Percentiles rank a stretch among this genome's conserved stretches.
Conservation (phyloP, 139 green algal species). For the Chlorella ohadii region DNA sequence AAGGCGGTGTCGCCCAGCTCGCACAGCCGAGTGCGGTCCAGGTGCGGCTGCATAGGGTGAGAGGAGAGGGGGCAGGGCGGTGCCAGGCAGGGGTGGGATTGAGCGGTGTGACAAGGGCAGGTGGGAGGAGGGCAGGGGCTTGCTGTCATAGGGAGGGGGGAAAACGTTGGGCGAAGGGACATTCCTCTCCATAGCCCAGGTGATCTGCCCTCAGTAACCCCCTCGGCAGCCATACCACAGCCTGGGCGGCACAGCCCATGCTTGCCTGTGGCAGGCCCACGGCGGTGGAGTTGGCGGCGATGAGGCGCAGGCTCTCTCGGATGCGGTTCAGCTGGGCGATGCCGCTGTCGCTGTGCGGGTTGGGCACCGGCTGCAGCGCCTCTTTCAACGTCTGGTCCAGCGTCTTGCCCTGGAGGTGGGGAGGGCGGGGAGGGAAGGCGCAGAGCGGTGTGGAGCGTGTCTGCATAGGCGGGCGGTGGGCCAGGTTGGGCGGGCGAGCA, state of each 20-base stretch:
- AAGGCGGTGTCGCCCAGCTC: slow-evolving; percentile 55
- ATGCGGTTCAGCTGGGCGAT: slow-evolving; percentile 75
- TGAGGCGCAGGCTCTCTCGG: slow-evolving; percentile 17
- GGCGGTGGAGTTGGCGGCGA: slow-evolving; percentile 69
- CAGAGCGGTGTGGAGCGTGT: too few relatives aligned
- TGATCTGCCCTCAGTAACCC: too few relatives aligned
- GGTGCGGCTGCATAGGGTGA: slow-evolving; percentile 77
- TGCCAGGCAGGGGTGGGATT: too few relatives aligned
- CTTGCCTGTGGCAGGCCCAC: slow-evolving; percentile 59
- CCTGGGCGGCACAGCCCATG: too few relatives aligned
- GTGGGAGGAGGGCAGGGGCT: background rate
- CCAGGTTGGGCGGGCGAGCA: too few relatives aligned
- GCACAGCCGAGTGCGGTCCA: slow-evolving; percentile 85
- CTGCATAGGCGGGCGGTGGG: too few relatives aligned
- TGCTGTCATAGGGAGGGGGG: too few relatives aligned
- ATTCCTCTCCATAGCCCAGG: too few relatives aligned
- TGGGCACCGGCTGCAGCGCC: slow-evolving; percentile 78
- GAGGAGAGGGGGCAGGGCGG: background rate
- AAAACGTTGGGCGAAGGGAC: too few relatives aligned
- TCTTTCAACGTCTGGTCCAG: slow-evolving; percentile 73
- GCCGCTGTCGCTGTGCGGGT: slow-evolving; percentile 67
- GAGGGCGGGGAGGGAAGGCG: too few relatives aligned
- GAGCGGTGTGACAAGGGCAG: background rate
- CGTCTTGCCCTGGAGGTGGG: slow-evolving; percentile 39
- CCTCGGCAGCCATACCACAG: too few relatives aligned